A percentile compares a stretch with the other conserved stretches of the same genome.
phyloP scores from a whole-genome alignment of 805 yeast genomes.

The Pichia ethanolica region DNA sequence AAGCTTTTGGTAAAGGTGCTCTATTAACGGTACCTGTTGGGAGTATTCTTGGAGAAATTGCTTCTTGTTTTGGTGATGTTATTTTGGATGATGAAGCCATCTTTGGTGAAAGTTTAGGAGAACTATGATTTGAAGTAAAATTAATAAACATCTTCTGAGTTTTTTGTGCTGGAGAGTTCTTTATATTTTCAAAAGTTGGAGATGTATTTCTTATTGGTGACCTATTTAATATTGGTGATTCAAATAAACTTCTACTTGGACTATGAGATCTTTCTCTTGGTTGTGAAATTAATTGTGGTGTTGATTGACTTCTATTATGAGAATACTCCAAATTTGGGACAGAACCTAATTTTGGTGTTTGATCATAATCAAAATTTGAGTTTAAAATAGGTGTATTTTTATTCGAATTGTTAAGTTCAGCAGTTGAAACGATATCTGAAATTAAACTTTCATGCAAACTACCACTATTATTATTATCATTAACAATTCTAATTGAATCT shows the following conservation, averaged over 20 bases:
- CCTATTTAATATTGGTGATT: constrained; percentile 6
- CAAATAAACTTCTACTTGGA: background rate
- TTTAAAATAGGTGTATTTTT: background rate
- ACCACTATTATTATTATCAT: constrained; percentile 7
- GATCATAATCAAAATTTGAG: background rate
- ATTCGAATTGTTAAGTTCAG: background rate
- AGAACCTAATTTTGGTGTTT: constrained; percentile 4
- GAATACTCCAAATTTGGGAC: constrained; percentile 1
- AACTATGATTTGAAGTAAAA: constrained; percentile 1
- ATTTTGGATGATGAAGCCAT: background rate
- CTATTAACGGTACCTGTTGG: too few relatives aligned
- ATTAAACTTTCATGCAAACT: background rate
- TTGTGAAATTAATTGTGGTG: background rate
- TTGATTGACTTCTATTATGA: background rate
- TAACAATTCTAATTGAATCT: constrained; percentile 20
- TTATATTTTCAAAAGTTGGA: constrained; percentile 10
- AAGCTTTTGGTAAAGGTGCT: too few relatives aligned
- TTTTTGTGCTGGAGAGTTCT: constrained; percentile 3
- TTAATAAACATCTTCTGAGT: constrained; percentile 1
- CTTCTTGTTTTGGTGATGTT: too few relatives aligned
- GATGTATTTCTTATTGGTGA: constrained; percentile 11
- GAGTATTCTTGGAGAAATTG: too few relatives aligned
- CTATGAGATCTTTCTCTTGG: background rate
- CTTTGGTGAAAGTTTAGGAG: background rate
- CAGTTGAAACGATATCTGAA: background rate